Evolutionary conservation across 2,329 filamentous ascomycete genomes (phyloP), one percentile per base, ranked within the genome.

Genomic region (Didymella keratinophila): DNA sequence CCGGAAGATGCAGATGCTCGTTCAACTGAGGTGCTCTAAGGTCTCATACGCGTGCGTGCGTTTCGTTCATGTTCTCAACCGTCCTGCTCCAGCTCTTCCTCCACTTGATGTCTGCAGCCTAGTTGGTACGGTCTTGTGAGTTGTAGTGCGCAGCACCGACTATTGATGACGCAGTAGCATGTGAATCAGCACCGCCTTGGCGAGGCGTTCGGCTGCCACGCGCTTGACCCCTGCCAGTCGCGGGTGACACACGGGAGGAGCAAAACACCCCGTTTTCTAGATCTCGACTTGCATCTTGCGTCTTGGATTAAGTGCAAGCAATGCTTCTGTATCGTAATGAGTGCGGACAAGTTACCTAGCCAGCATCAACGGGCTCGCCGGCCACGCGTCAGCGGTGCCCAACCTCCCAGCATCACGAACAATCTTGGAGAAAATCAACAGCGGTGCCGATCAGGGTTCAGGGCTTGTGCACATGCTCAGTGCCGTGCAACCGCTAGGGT

Each of bases 111-210:
- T 8, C 27, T 42, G 32, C 18, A 39, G 23, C 39, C 41, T 36
- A 25, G 27, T 54, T 4, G 48, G 25, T 23, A 39, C 20, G 20
- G 46, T 53, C 27, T 42, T 41, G 43, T 42, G 43, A 36, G 42
- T 48, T 43, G 48, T 32, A 45, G 16, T 28, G 25, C 4, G 34
- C 36, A 41, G 52, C 36, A 36, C 45, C 20, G 36, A 36, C 30
- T 37, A 18, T 43, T 18, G 39, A 60, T 60, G 57, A 60, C 57
- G 57, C 57, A 55, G 57, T 47, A 27, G 55, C 57, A 60, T 55
- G 57, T 60, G 58, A 56, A 37, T 41, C 43, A 28, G 51, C 27
- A 46, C 34, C n/a, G 48, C 18, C 52, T 60, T 53, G 58, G 53
- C 58, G 18, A 44, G 50, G 41, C 44, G 46, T 48, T 32, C 44